A percentile compares a stretch with the other conserved stretches of the same genome.
These are phyloP conservation scores for Diaporthe sp. DNA, from an alignment of 2,329 filamentous ascomycete genomes.

Conservation along the genomic window DNA sequence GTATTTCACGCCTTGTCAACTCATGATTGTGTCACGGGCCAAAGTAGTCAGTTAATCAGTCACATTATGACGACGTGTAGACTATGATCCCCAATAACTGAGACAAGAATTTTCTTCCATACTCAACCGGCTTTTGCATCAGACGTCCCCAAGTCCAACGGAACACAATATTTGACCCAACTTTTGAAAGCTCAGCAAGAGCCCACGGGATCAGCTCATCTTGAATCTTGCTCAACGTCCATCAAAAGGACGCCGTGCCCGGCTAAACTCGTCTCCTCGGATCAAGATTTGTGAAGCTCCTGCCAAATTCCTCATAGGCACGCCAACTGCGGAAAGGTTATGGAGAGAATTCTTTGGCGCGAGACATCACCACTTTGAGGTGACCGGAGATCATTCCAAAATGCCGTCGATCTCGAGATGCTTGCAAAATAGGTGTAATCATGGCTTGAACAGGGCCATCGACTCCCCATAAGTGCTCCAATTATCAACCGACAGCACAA, in stretches of 20 bases:
- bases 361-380: background rate
- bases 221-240: background rate
- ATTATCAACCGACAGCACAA: slow-evolving; percentile 49
- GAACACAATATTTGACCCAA: background rate
- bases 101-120: background rate
- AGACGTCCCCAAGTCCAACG: too few species aligned
- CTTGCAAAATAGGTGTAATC: background rate
- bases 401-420: background rate
- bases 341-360: background rate
- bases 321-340: background rate
- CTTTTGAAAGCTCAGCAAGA: background rate
- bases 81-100: background rate
- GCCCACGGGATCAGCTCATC: background rate
- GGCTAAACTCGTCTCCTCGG: background rate
- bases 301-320: background rate
- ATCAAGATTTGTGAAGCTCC: background rate
- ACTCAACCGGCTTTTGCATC: background rate
- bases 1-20: too few species aligned
- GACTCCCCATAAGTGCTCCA: slow-evolving; percentile 47
- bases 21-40: background rate
- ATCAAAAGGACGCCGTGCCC: background rate
- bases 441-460: slow-evolving; percentile 38
- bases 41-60: background rate
- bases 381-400: background rate
- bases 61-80: background rate